Evolutionary conservation across 2,329 filamentous ascomycete species (phyloP).

Genomic region (Nigrospora osmanthi): DNA sequence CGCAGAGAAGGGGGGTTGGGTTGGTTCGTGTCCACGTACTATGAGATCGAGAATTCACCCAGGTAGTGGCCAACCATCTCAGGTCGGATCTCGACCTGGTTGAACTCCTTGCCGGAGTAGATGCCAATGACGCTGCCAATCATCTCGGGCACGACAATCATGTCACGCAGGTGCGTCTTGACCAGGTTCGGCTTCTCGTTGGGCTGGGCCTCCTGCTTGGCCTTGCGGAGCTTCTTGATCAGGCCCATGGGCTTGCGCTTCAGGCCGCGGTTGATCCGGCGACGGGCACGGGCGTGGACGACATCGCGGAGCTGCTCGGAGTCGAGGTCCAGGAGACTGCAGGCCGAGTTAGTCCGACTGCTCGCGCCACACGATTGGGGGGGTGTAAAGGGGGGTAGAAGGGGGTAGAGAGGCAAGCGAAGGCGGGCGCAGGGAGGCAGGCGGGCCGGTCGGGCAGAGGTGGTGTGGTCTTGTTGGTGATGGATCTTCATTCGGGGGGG

Average conservation of each 20-base stretch:
- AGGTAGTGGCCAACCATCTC: conserved; percentile 99
- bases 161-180: conserved; percentile 99
- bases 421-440: not conserved
- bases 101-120: conserved; percentile 99
- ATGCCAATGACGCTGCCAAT: conserved; percentile 97
- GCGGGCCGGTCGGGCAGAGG: not conserved
- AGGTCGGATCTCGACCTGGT: conserved; percentile 99
- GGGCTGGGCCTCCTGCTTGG: conserved; percentile 96
- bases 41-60: conserved; percentile 99
- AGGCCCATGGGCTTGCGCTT: conserved; percentile 99
- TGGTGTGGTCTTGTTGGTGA: not conserved
- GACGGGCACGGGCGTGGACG: conserved; percentile 96
- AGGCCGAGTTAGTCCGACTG: not conserved
- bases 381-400: no score
- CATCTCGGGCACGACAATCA: conserved; percentile 99
- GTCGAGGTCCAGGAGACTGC: conserved; percentile 94
- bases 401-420: not conserved
- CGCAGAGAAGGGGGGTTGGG: not conserved
- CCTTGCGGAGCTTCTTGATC: conserved; percentile 99
- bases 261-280: conserved; percentile 98
- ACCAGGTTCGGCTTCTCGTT: conserved; percentile 99
- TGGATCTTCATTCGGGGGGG: conserved; percentile 4
- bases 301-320: conserved; percentile 99
- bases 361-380: not conserved
- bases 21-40: conserved; percentile 55